phyloP scores from a whole-genome alignment of 352 stramenopile species.

The Plasmopara viticola region DNA sequence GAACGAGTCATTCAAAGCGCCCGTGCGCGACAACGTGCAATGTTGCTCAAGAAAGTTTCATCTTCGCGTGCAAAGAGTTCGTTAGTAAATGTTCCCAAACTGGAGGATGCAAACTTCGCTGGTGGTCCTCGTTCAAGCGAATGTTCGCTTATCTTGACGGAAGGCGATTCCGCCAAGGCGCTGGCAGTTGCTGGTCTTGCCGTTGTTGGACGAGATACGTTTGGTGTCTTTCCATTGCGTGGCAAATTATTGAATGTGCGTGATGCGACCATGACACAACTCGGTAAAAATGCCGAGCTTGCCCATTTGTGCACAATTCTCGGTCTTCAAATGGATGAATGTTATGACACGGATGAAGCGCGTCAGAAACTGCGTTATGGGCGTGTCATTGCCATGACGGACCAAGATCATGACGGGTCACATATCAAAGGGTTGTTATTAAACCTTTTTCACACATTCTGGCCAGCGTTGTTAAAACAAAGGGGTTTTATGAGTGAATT shows the following conservation, averaged over 20 bases:
- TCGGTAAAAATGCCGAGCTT: constrained; percentile 93
- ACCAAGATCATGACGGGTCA: constrained; percentile 98
- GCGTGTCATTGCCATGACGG: constrained; percentile 99
- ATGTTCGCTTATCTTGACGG: constrained; percentile 97
- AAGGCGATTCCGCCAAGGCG: constrained; percentile 99
- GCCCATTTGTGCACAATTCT: constrained; percentile 97
- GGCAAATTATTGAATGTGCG: constrained; percentile 93
- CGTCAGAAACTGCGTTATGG: constrained; percentile 93
- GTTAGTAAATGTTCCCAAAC: constrained; percentile 94
- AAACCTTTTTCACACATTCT: constrained; percentile 99
- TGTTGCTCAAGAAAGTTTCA: constrained; percentile 90
- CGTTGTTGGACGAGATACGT: constrained; percentile 97
- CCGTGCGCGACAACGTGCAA: constrained; percentile 91
- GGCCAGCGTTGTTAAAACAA: constrained; percentile 93
- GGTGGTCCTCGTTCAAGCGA: constrained; percentile 89
- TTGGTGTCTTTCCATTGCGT: constrained; percentile 98
- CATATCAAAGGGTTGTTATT: constrained; percentile 99
- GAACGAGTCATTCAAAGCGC: constrained; percentile 89
- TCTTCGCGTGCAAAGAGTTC: constrained; percentile 45
- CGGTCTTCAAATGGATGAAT: constrained; percentile 94
- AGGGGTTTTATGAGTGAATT: constrained; percentile 97
- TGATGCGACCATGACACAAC: constrained; percentile 73
- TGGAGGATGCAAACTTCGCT: constrained; percentile 98
- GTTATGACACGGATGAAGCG: constrained; percentile 92
- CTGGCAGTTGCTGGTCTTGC: constrained; percentile 97